These are phyloP conservation scores for Hypoxylon sp. DNA, from an alignment of 2,329 filamentous ascomycete genomes.

Conservation along the genomic window DNA sequence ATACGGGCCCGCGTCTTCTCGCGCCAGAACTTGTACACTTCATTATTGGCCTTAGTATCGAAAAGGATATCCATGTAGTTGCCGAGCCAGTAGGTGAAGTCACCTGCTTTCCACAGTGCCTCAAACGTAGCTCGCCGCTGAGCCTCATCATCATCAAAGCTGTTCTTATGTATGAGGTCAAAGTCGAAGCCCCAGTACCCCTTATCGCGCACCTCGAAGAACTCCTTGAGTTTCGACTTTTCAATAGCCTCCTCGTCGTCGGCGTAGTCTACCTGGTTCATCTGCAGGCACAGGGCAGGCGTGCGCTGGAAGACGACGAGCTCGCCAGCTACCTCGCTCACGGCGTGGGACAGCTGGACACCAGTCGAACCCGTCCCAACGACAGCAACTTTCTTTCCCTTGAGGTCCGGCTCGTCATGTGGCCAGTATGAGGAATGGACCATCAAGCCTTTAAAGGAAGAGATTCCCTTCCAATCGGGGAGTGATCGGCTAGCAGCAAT, in stretches of 20 bases:
- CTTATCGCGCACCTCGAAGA: conserved; percentile 67
- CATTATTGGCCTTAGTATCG: conserved; percentile 64
- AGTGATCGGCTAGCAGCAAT: conserved; percentile 72
- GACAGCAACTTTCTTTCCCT: conserved; percentile 71
- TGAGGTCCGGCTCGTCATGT: conserved; percentile 67
- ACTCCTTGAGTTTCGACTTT: conserved; percentile 62
- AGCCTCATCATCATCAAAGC: conserved; percentile 67
- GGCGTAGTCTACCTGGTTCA: conserved; percentile 66
- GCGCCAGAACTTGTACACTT: conserved; percentile 69
- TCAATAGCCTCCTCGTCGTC: conserved; percentile 64
- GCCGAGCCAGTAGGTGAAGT: conserved; percentile 69
- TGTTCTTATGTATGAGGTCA: conserved; percentile 67
- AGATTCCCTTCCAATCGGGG: conserved; percentile 71
- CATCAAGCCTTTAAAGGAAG: conserved; percentile 71
- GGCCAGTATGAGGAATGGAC: conserved; percentile 75
- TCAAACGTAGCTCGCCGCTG: conserved; percentile 66
- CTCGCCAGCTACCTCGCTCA: conserved; percentile 65
- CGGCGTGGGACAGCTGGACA: conserved; percentile 74
- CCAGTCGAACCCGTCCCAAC: conserved; percentile 77
- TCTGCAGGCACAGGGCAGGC: conserved; percentile 75
- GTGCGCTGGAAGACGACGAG: conserved; percentile 76
- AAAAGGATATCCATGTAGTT: conserved; percentile 68
- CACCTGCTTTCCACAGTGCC: conserved; percentile 64
- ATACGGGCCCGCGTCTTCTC: conserved; percentile 66
- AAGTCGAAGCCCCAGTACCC: conserved; percentile 73